Base-by-base conservation (phyloP, 345 rosid genomes). In the Hibiscus mutabilis region DNA sequence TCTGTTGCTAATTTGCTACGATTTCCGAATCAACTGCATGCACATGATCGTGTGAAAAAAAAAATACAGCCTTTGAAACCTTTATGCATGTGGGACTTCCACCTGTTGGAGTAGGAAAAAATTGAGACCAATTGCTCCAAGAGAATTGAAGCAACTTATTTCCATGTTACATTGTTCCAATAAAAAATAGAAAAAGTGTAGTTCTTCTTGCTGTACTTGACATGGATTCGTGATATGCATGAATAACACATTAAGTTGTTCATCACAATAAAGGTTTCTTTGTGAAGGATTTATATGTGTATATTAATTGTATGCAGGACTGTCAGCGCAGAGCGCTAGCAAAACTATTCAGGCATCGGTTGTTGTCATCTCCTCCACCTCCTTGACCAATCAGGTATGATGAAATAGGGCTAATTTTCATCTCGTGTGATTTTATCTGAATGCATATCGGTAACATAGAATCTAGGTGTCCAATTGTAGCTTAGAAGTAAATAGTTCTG, bases 291-390 rank as follows among this genome's bases (percentile, higher is more conserved):
- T 63, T 5, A 55, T 37, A 29, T 27, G 75, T 74, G 40, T 27
- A 11, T 24, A 47, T 27, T 22, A n/a, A 67, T 22, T 67, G 18
- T 63, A 40, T 85, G 68, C 85, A 92, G 98, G 98, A 88, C 70
- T 90, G 98, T 87, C 89, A 92, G 74, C 91, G 94, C 73, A 84
- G 94, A 78, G 83, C 91, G 12, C 67, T 90, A 44, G 84, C 86
- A 46, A 92, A 87, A 81, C 75, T 85, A 27, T 89, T 87, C 78
- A 86, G 73, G 69, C 96, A 90, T 71, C 88, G 92, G 72, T 76
- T 55, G 22, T 70, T 70, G 69, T 70, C 78, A 71, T 74, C 81
- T 44, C 79, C 78, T 66, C 70, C 86, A 31, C 76, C 77, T 52
- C 79, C 47, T 64, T 77, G 79, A 85, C 64, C 31, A 35, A 60